A percentile compares a stretch with the other conserved stretches of the same genome.
phyloP scores from a whole-genome alignment of 441 rosid genomes.

The Adansonia madagascariensis region DNA sequence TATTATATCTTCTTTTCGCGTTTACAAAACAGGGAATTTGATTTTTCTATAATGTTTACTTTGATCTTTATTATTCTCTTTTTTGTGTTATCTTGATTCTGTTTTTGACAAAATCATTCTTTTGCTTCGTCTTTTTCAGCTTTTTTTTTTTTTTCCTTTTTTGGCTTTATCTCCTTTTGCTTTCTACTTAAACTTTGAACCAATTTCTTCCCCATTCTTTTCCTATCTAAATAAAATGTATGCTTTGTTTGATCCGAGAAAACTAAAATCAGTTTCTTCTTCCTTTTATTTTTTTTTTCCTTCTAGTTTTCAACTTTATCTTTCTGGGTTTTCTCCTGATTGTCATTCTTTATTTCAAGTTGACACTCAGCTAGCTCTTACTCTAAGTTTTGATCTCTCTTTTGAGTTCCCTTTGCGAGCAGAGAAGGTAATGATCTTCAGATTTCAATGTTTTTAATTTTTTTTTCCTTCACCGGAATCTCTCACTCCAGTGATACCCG shows the following conservation, averaged over 20 bases:
- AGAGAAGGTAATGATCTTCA: constrained; percentile 27
- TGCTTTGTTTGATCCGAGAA: constrained; percentile 19
- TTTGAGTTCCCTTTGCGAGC: constrained; percentile 21
- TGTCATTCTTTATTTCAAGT: constrained; percentile 17
- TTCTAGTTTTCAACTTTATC: background rate
- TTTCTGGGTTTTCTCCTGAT: background rate
- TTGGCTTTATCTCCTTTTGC: constrained; percentile 43
- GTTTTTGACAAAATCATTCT: constrained; percentile 42
- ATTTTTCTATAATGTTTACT: constrained; percentile 18
- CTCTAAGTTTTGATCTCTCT: constrained; percentile 21
- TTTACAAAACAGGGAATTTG: background rate
- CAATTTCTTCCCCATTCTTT: constrained; percentile 21
- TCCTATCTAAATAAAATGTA: constrained; percentile 10
- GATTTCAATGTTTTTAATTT: constrained; percentile 7
- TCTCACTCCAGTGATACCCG: too few species aligned
- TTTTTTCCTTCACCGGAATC: too few species aligned
- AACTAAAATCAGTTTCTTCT: constrained; percentile 6
- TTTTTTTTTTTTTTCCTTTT: constrained; percentile 40
- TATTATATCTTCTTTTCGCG: too few species aligned
- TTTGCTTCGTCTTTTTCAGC: constrained; percentile 44
- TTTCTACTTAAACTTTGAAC: constrained; percentile 42
- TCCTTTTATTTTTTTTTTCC: background rate
- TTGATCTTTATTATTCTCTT: constrained; percentile 22
- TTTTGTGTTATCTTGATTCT: constrained; percentile 34
- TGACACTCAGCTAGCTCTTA: background rate